phyloP scores from a whole-genome alignment of 164 flowering plant genomes.

The Pachysandra terminalis region DNA sequence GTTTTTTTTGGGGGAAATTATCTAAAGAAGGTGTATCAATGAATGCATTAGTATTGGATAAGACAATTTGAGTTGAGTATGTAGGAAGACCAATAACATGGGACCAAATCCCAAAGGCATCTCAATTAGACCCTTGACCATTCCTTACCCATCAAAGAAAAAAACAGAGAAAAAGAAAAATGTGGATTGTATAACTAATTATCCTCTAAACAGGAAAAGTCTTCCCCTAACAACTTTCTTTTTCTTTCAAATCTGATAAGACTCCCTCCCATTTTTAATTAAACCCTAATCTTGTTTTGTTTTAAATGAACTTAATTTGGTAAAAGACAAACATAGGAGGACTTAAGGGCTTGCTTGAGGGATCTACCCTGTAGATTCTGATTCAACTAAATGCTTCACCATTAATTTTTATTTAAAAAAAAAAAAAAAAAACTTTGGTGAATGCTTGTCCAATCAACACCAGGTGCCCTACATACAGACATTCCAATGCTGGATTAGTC shows the following conservation, averaged over 20 bases:
- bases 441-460: not conserved
- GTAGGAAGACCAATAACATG: not conserved
- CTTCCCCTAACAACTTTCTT: too few relatives aligned
- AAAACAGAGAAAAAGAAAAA: not conserved
- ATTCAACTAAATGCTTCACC: not conserved
- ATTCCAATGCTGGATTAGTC: not conserved
- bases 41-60: too few relatives aligned
- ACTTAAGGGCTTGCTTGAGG: too few relatives aligned
- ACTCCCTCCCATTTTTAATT: not conserved
- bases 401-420: too few relatives aligned
- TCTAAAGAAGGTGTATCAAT: not conserved
- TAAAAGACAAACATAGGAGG: not conserved
- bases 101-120: conserved; percentile 7
- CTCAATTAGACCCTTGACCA: not conserved
- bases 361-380: too few relatives aligned
- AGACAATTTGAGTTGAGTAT: not conserved
- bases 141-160: not conserved
- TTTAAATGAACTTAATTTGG: not conserved
- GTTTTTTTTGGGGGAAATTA: too few relatives aligned
- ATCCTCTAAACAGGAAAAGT: not conserved
- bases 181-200: not conserved
- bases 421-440: too few relatives aligned
- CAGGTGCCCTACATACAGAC: not conserved
- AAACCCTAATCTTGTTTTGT: too few relatives aligned
- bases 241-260: not conserved